Conservation (phyloP, 371 early-diverging fungal genomes). For the Mitosporidium daphniae region DNA sequence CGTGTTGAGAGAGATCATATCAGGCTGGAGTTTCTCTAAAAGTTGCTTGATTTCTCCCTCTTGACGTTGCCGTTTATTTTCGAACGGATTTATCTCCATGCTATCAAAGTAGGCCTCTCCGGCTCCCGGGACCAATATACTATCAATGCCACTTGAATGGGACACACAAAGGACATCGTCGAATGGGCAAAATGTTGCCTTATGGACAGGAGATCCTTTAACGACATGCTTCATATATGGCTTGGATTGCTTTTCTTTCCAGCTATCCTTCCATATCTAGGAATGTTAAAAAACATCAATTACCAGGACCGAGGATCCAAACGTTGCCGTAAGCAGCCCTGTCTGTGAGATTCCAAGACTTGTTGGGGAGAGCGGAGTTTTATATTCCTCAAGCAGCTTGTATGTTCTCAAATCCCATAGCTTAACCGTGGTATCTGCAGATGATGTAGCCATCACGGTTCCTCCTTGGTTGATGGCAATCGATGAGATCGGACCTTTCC, state of each 20-base stretch:
- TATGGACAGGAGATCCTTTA: slow-evolving; percentile 14
- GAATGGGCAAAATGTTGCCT: slow-evolving; percentile 48
- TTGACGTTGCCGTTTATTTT: slow-evolving; percentile 48
- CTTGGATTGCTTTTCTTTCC: slow-evolving; percentile 18
- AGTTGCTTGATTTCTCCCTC: slow-evolving; percentile 60
- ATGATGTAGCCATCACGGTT: slow-evolving; percentile 55
- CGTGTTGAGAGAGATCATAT: slow-evolving; percentile 48
- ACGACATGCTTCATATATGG: slow-evolving; percentile 59
- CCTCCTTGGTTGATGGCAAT: slow-evolving; percentile 54
- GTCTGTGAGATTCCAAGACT: slow-evolving; percentile 38
- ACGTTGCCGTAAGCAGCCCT: slow-evolving; percentile 41
- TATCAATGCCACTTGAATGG: slow-evolving; percentile 35
- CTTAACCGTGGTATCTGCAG: slow-evolving; percentile 53
- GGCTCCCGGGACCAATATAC: slow-evolving; percentile 56
- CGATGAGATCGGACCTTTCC: slow-evolving; percentile 38
- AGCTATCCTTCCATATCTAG: slow-evolving; percentile 51
- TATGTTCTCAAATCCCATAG: slow-evolving; percentile 79
- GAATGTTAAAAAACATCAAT: slow-evolving; percentile 1
- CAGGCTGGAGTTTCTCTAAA: slow-evolving; percentile 52
- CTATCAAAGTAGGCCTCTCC: slow-evolving; percentile 89
- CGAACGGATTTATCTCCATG: slow-evolving; percentile 65
- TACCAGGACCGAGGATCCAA: slow-evolving; percentile 27
- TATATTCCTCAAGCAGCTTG: slow-evolving; percentile 33
- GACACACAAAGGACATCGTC: slow-evolving; percentile 84
- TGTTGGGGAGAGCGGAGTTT: slow-evolving; percentile 24